Percentiles rank a stretch among this genome's conserved stretches.
These are phyloP conservation scores for Schizophyllum amplum DNA, from an alignment of 1,284 basidiomycete genomes.

Conservation along the genomic window DNA sequence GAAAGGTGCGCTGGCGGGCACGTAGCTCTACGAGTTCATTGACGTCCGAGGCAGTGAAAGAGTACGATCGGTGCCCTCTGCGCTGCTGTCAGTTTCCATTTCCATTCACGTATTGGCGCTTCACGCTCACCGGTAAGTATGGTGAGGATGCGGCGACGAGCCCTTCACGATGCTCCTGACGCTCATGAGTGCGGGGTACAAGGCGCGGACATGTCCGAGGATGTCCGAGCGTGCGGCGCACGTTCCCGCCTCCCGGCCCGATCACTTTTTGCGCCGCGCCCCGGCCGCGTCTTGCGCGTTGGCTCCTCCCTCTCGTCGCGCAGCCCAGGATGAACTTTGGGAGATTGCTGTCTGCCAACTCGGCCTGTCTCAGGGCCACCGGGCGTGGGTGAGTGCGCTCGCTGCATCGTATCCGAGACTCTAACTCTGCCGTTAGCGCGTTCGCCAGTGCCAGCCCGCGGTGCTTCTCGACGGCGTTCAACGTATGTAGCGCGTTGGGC, in stretches of 20 bases:
- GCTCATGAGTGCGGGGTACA: neutral
- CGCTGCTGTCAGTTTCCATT: too few species aligned
- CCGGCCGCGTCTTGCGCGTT: neutral
- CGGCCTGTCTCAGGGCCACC: neutral
- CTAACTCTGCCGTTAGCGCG: neutral
- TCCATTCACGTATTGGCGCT: neutral
- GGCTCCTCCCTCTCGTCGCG: neutral
- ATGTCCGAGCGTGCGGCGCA: neutral
- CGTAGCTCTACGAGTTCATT: constrained; percentile 68
- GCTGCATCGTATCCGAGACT: neutral
- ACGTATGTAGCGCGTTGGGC: neutral
- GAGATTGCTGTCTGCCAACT: neutral
- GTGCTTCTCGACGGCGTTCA: neutral
- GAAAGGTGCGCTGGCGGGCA: constrained; percentile 72
- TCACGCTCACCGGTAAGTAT: neutral
- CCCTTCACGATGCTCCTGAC: neutral
- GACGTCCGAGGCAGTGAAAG: constrained; percentile 49
- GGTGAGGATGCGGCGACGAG: neutral
- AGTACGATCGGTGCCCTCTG: constrained; percentile 54
- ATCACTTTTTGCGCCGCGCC: neutral
- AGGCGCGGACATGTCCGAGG: neutral
- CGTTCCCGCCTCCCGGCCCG: neutral
- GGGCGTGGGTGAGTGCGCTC: neutral
- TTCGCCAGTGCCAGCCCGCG: neutral
- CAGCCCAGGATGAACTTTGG: neutral